These are phyloP conservation scores for Syzygium aromaticum DNA, from an alignment of 345 rosid genomes.

Conservation along the genomic window DNA sequence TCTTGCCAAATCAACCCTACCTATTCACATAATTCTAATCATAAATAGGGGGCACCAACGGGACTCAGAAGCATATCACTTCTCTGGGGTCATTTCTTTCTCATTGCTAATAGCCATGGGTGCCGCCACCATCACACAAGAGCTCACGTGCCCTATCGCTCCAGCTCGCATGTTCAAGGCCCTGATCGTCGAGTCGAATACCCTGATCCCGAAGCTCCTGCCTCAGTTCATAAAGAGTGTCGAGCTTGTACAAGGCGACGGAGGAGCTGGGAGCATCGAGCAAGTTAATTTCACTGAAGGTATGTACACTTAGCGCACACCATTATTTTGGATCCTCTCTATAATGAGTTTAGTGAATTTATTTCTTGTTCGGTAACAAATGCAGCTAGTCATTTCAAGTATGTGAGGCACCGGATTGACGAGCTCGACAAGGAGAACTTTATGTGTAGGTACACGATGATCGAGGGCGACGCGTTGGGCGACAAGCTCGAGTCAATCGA, in stretches of 20 bases:
- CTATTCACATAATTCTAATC: neutral
- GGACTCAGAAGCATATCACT: neutral
- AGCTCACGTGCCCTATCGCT: constrained; percentile 8
- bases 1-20: neutral
- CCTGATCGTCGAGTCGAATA: constrained; percentile 6
- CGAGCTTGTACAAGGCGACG: constrained; percentile 15
- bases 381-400: constrained; percentile 8
- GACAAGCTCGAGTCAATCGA: constrained; percentile 17
- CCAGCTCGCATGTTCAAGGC: constrained; percentile 26
- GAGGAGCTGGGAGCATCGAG: constrained; percentile 26
- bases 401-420: constrained; percentile 10
- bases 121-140: constrained; percentile 11
- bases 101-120: constrained; percentile 6
- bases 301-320: neutral
- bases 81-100: neutral
- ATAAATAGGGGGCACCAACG: neutral
- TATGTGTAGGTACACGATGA: constrained; percentile 4
- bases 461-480: constrained; percentile 20
- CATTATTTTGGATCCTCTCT: neutral
- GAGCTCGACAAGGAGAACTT: constrained; percentile 11
- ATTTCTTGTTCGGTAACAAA: neutral
- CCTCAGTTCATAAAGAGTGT: constrained; percentile 17
- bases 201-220: constrained; percentile 10
- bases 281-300: constrained; percentile 22
- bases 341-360: neutral